A percentile compares a stretch with the other conserved stretches of the same genome.
phyloP scores from a whole-genome alignment of 73 alveolate species.

The Effrenium voratum region DNA sequence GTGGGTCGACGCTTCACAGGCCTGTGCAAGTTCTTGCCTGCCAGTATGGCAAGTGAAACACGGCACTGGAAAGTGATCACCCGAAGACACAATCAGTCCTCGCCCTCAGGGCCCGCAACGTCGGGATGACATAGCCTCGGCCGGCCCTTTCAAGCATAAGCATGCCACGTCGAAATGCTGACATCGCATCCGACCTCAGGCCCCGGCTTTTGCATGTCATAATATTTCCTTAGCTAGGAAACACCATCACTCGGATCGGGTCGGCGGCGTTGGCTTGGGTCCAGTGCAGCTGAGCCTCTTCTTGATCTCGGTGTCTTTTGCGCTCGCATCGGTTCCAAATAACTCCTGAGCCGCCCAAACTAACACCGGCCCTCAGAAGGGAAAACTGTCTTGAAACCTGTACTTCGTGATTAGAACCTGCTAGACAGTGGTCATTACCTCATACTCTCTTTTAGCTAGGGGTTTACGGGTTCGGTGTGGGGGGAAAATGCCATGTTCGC shows the following conservation, averaged over 20 bases:
- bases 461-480: too few relatives aligned
- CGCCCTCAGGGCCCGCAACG: conserved; percentile 90
- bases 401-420: too few relatives aligned
- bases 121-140: conserved; percentile 80
- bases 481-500: too few relatives aligned
- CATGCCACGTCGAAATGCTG: too few relatives aligned
- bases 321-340: conserved; percentile 35
- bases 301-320: conserved; percentile 65
- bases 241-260: neutral
- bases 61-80: too few relatives aligned
- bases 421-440: too few relatives aligned
- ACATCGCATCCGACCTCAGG: neutral
- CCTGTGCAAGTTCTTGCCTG: neutral
- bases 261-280: neutral
- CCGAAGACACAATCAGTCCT: neutral
- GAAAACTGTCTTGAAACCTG: too few relatives aligned
- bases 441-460: too few relatives aligned
- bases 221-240: conserved; percentile 13
- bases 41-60: too few relatives aligned
- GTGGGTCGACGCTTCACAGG: neutral
- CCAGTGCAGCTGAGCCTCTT: conserved; percentile 3
- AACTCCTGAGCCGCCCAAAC: conserved; percentile 29
- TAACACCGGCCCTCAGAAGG: neutral
- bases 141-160: too few relatives aligned
- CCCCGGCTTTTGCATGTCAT: conserved; percentile 42